These are phyloP conservation scores for Pulveroboletus sp. DNA, from an alignment of 768 basidiomycete species.

Conservation along the genomic window DNA sequence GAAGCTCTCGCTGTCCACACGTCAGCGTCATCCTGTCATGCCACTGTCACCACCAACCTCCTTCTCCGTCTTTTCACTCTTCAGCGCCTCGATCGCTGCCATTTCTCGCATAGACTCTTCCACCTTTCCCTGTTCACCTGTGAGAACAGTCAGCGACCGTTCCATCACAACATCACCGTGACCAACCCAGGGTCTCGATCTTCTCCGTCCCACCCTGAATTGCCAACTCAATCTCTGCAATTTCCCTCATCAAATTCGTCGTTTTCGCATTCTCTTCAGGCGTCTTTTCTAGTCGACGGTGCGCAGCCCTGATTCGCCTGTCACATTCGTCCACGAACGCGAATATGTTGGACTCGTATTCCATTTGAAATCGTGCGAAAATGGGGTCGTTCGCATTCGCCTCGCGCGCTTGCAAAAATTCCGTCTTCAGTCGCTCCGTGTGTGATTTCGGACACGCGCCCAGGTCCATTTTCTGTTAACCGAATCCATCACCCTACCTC, in stretches of 20 bases:
- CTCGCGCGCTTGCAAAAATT: constrained; percentile 78
- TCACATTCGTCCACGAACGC: constrained; percentile 98
- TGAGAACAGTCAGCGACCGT: not conserved
- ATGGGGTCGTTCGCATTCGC: constrained; percentile 74
- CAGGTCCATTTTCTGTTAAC: constrained; percentile 94
- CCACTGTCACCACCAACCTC: constrained; percentile 51
- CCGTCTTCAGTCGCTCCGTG: constrained; percentile 88
- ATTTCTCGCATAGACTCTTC: constrained; percentile 99
- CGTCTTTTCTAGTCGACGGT: constrained; percentile 95
- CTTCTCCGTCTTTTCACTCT: constrained; percentile 93
- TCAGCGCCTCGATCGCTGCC: constrained; percentile 95
- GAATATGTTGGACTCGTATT: constrained; percentile 94
- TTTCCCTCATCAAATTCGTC: constrained; percentile 98
- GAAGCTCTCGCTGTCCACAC: constrained; percentile 72
- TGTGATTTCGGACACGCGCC: constrained; percentile 97
- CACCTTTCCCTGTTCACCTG: constrained; percentile 97
- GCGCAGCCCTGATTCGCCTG: constrained; percentile 88
- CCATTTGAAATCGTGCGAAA: constrained; percentile 84
- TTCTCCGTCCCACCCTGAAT: constrained; percentile 99
- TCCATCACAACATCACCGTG: constrained; percentile 12
- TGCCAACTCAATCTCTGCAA: constrained; percentile 97
- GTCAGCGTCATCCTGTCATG: constrained; percentile 9
- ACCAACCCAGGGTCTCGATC: constrained; percentile 85
- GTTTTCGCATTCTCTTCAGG: constrained; percentile 99
- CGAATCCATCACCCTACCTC: constrained; percentile 1